Conservation (phyloP, 352 stramenopile genomes). For the Saprolegnia parasitica region DNA sequence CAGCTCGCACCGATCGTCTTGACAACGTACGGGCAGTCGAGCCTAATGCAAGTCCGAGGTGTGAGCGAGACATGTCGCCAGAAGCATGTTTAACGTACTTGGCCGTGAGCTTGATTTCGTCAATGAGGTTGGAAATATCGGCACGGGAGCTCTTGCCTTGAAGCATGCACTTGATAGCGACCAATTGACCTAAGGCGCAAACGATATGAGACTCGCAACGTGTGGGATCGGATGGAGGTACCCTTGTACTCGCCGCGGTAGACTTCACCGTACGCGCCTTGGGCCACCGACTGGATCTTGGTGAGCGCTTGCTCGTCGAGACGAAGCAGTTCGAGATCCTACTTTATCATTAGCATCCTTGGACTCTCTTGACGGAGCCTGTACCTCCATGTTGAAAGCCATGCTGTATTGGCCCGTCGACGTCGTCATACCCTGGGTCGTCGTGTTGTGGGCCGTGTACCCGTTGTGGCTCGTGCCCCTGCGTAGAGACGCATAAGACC, state of each 20-base stretch:
- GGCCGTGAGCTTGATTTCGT: slow-evolving; percentile 50
- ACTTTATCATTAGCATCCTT: no score
- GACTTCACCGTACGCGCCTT: slow-evolving; percentile 67
- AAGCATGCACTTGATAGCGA: slow-evolving; percentile 68
- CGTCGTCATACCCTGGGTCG: no score
- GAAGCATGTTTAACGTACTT: slow-evolving; percentile 2
- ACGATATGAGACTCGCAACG: no score
- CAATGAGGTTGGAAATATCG: slow-evolving; percentile 40
- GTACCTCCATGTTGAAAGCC: slow-evolving; percentile 17
- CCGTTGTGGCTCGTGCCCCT: no score
- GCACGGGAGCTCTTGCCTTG: slow-evolving; percentile 20
- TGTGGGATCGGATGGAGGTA: no score
- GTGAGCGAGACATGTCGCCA: background rate
- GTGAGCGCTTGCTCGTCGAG: slow-evolving; percentile 19
- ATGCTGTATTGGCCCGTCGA: no score
- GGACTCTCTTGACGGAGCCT: no score
- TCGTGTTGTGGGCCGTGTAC: no score
- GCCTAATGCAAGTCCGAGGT: background rate
- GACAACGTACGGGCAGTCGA: slow-evolving; percentile 13
- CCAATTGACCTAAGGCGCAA: slow-evolving; percentile 41
- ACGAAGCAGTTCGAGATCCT: slow-evolving; percentile 20
- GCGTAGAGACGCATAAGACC: no score
- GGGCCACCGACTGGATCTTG: slow-evolving; percentile 14
- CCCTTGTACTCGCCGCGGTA: slow-evolving; percentile 70
- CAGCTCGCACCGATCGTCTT: slow-evolving; percentile 15